Conservation (phyloP, 306 rosid species). For the Ceratonia siliqua region DNA sequence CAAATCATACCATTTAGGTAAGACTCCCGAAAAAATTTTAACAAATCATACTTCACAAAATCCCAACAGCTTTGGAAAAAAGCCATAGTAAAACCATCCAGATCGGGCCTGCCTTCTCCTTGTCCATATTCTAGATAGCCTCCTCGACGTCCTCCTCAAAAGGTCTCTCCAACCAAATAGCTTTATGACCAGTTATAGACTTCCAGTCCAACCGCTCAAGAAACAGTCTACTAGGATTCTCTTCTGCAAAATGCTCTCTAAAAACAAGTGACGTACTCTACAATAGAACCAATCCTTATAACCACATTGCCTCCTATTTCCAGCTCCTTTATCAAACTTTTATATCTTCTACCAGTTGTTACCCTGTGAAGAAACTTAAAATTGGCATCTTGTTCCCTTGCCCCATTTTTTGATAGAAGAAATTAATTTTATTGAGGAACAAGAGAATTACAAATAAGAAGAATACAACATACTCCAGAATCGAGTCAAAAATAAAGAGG, state of each 20-base stretch:
- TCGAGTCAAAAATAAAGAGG: no score
- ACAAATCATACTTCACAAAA: neutral
- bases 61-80: neutral
- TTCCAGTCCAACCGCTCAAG: neutral
- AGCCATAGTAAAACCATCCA: neutral
- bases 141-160: neutral
- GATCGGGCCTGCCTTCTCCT: neutral
- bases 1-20: neutral
- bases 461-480: no score
- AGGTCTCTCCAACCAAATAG: neutral
- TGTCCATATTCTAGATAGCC: neutral
- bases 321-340: neutral
- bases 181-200: neutral
- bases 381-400: neutral
- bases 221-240: neutral
- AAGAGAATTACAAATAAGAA: no score
- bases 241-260: neutral
- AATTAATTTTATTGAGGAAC: no score
- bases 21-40: neutral
- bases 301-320: no score
- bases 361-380: neutral
- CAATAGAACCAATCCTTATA: no score
- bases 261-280: no score
- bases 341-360: neutral
- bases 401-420: no score